Base-by-base conservation (phyloP, 345 rosid species). In the Eucalyptus curtisii region DNA sequence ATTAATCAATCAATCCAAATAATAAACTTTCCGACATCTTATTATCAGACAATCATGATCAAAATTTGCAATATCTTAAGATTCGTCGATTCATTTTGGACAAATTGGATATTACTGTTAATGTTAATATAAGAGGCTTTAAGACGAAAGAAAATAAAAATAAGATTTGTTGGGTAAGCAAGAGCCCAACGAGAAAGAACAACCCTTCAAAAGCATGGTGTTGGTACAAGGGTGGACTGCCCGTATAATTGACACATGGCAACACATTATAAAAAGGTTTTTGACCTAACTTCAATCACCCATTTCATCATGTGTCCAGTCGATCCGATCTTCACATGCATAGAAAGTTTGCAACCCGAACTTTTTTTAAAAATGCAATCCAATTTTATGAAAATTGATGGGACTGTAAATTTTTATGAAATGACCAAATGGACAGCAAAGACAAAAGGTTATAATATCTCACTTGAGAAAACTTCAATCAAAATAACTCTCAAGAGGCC, bases 61-160 rank as follows among this genome's bases (percentile, higher is more conserved):
- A 20, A 76, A 4, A 76, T 19, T 19, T 71, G 27, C 81, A 71
- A 37, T 68, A 37, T 71, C 14, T 19, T 10, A 37, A 33, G 81
- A 71, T 33, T 37, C 2, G 2, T 10, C 0, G 3, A 22, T 71
- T 22, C 1, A 0, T 37, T 71, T 37, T 33, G 81, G 45, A 40
- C 3, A 37, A 71, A 8, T 71, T 71, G 25, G 14, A 19, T 37
- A 71, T 71, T 37, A 19, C 6, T 8, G 6, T 9, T 9, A 42
- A 42, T 10, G 25, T 20, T 37, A 37, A 33, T 71, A 37, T 37
- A 19, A 71, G 14, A 71, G 45, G 81, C 4, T 71, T 37, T 19
- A 71, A 19, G 45, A 37, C 45, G 3, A 71, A 71, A 31, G 24
- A 68, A 31, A 68, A 31, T 8, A 68, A 68, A 66, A 64, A n/a